Base-by-base conservation (phyloP, 257 asterid species). In the Fraxinus cuspidata region DNA sequence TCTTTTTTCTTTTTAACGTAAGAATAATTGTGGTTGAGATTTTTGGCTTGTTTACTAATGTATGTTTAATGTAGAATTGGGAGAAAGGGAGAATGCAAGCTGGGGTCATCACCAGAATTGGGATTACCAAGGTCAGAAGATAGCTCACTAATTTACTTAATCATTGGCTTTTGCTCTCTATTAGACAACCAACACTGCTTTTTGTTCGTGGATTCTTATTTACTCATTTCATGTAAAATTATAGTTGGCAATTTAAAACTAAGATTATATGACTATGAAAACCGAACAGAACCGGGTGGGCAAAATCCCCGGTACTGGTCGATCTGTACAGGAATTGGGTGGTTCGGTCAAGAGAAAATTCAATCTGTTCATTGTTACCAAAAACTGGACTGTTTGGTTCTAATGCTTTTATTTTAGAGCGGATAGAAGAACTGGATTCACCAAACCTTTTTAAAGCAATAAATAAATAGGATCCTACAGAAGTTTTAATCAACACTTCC, bases 101-200 rank as follows among this genome's bases (percentile, higher is more conserved):
- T 91, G 96, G 99, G 88, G 80, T 83, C 97, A 87, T 78, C 97
- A 87, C 40, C 99, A 91, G 80, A 87, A 76, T 81, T 88, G 94
- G 97, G 91, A 89, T 73, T 87, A 89, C 87, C 90, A 88, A 87
- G 88, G 97, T 94, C 73, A 81, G 92, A 83, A 51, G 58, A 80
- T 66, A 67, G 77, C 56, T 81, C 77, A 71, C 65, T 78, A n/a
- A 69, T 65, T 66, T 31, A 25, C 72, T 64, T 78, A 63, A 40
- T 53, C n/a, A 44, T 72, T 72, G 27, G 72, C 71, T 42, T 37
- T 67, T 47, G 40, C 47, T 74, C 34, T 25, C 68, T 72, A 28
- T 49, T 75, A 67, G 60, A 74, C 69, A 73, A 71, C 31, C 49
- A 58, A 12, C 44, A n/a, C 72, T 64, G 72, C 34, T n/a, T 69